Evolutionary conservation across 805 yeast genomes (phyloP), one percentile per base, ranked within the genome.

Genomic region (Ogataea chonburiensis): DNA sequence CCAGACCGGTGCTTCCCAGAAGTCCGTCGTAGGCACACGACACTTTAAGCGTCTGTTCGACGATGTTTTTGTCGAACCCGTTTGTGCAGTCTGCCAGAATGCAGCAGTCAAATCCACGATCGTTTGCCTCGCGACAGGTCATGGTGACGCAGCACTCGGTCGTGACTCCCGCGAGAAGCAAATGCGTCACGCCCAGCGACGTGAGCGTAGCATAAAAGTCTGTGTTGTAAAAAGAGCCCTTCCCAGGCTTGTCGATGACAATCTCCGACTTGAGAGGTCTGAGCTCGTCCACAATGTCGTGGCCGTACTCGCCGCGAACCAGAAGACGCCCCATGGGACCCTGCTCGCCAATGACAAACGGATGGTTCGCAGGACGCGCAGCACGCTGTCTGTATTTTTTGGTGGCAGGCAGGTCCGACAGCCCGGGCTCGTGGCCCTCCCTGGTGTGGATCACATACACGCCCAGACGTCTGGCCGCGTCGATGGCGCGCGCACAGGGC

Each of bases 121-220:
- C 63, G 34, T 57, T 58, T 4, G 58, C 63, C 27, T 58, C 61
- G 15, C 62, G 40, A 39, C 56, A 56, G 5, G 63, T 58, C 5
- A 61, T 51, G 9, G 61, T 51, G 2, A 58, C 63, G 37, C 63
- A 58, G 40, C 61, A 57, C 40, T 58, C 63, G 2, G 63, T 55
- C 8, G 63, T 58, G n/a, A 58, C 62, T 7, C 63, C 63, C 20
- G 54, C 42, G 11, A 58, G 37, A 14, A 58, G 22, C 15, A 58
- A 24, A 31, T 55, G 60, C 5, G 61, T 56, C 7, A 58, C 35
- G 3, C 62, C 61, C 13, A 55, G 36, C 2, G 58, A 42, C 3
- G 51, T 56, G 13, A 58, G 44, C 7, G 47, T 33, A 37, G 53
- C 55, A 23, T 55, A 55, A 8, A 58, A 36, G 26, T 55, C 56